Evolutionary conservation across 1,284 basidiomycete genomes (phyloP).

Genomic region (Phlebopus sp.): DNA sequence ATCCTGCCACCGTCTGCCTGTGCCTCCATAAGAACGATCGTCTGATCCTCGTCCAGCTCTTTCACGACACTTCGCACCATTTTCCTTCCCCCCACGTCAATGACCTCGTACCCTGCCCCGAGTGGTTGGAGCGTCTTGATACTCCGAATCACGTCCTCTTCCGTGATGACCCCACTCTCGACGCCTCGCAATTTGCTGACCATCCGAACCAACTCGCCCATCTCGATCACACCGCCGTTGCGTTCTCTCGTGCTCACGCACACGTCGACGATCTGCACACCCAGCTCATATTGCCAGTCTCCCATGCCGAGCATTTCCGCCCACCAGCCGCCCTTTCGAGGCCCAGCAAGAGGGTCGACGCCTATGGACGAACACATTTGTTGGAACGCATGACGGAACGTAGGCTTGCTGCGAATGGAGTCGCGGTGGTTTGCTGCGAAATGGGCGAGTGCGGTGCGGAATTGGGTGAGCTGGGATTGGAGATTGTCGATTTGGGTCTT

Average conservation of each 20-base stretch:
- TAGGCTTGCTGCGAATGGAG: constrained; percentile 83
- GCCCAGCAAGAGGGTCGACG: constrained; percentile 91
- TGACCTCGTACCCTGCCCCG: constrained; percentile 85
- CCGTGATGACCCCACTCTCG: constrained; percentile 62
- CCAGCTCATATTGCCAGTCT: constrained; percentile 96
- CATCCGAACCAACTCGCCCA: constrained; percentile 80
- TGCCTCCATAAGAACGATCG: constrained; percentile 72
- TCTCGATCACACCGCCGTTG: constrained; percentile 91
- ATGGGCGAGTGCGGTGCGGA: constrained; percentile 74
- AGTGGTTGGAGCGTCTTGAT: constrained; percentile 88
- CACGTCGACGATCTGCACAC: constrained; percentile 96
- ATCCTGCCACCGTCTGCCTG: constrained; percentile 65
- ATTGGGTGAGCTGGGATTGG: constrained; percentile 79
- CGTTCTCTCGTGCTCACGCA: constrained; percentile 86
- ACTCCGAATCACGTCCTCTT: constrained; percentile 83
- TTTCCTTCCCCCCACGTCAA: constrained; percentile 66
- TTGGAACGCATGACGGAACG: constrained; percentile 90
- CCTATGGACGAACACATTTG: constrained; percentile 95
- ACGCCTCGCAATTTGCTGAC: constrained; percentile 75
- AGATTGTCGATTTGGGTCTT: constrained; percentile 76
- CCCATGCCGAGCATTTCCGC: constrained; percentile 82
- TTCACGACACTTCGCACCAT: constrained; percentile 74
- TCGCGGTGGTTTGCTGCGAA: constrained; percentile 86
- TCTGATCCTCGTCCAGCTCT: constrained; percentile 82
- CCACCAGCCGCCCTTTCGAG: constrained; percentile 86